phyloP scores from a whole-genome alignment of 2,329 filamentous ascomycete species.

The Beauveria medogensis region DNA sequence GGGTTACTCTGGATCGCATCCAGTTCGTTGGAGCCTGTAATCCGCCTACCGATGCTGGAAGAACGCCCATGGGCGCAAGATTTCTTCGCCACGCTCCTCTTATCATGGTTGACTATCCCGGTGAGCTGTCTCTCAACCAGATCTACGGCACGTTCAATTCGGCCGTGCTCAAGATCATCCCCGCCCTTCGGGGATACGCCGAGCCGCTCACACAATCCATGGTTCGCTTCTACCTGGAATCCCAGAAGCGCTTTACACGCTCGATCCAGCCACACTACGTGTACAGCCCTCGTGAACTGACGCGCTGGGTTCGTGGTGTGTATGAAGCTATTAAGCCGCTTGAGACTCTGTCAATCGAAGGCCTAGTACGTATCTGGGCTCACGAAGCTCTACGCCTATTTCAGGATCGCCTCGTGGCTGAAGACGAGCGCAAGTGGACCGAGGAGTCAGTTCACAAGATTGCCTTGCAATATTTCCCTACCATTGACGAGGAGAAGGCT shows the following conservation, averaged over 20 bases:
- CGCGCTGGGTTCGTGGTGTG: conserved; percentile 92
- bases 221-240: conserved; percentile 94
- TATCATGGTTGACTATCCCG: conserved; percentile 99
- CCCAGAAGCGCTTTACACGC: conserved; percentile 87
- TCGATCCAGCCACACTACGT: conserved; percentile 98
- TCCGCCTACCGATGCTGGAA: conserved; percentile 91
- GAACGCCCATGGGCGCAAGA: conserved; percentile 84
- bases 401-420: conserved; percentile 90
- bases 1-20: conserved; percentile 95
- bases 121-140: conserved; percentile 86
- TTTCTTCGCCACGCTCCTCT: conserved; percentile 97
- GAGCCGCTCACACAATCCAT: conserved; percentile 93
- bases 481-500: conserved; percentile 83
- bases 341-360: conserved; percentile 80
- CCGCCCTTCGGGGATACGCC: conserved; percentile 86
- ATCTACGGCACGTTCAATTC: conserved; percentile 99
- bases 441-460: conserved; percentile 80
- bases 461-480: conserved; percentile 86
- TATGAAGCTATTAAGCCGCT: conserved; percentile 95
- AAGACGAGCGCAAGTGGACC: conserved; percentile 94
- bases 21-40: conserved; percentile 99
- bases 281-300: conserved; percentile 97
- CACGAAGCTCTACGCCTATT: conserved; percentile 94
- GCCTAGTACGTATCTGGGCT: conserved; percentile 93
- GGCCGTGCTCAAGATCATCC: conserved; percentile 93